These are phyloP conservation scores for Passalora sequoiae DNA, from an alignment of 2,329 filamentous ascomycete genomes.

Conservation along the genomic window DNA sequence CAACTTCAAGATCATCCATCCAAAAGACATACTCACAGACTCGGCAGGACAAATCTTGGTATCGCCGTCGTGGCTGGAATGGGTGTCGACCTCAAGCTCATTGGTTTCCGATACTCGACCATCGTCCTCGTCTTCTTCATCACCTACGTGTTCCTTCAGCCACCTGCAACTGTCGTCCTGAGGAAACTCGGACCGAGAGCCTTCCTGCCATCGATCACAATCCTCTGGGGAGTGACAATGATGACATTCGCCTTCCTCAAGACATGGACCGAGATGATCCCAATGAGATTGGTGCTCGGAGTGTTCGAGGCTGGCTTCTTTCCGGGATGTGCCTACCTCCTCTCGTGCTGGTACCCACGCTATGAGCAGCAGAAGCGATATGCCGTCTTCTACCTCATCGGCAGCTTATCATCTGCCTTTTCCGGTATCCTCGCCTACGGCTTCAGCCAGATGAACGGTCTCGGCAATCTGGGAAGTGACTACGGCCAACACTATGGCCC, in stretches of 20 bases:
- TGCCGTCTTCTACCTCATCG: constrained; percentile 48
- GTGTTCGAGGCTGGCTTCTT: constrained; percentile 56
- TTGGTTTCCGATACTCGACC: constrained; percentile 30
- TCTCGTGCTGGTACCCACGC: constrained; percentile 55
- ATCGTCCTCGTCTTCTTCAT: constrained; percentile 70
- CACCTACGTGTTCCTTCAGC: constrained; percentile 66
- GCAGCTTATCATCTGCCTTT: constrained; percentile 45
- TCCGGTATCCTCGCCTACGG: constrained; percentile 42
- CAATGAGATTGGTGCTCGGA: constrained; percentile 56
- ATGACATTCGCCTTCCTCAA: constrained; percentile 60
- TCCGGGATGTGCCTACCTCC: constrained; percentile 57
- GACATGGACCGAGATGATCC: constrained; percentile 40
- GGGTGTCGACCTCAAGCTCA: constrained; percentile 31
- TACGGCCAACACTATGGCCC: constrained; percentile 34
- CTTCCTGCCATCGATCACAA: constrained; percentile 36
- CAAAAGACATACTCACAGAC: neutral
- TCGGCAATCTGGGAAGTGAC: constrained; percentile 32
- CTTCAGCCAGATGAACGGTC: constrained; percentile 44
- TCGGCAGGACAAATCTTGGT: constrained; percentile 27
- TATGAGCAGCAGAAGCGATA: constrained; percentile 37
- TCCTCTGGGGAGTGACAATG: constrained; percentile 58
- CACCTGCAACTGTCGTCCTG: constrained; percentile 63
- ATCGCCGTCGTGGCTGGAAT: constrained; percentile 36
- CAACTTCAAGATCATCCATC: neutral
- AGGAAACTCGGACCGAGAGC: constrained; percentile 54